These are phyloP conservation scores for Phialocephala sp. DNA, from an alignment of 2,329 filamentous ascomycete species.

Conservation along the genomic window DNA sequence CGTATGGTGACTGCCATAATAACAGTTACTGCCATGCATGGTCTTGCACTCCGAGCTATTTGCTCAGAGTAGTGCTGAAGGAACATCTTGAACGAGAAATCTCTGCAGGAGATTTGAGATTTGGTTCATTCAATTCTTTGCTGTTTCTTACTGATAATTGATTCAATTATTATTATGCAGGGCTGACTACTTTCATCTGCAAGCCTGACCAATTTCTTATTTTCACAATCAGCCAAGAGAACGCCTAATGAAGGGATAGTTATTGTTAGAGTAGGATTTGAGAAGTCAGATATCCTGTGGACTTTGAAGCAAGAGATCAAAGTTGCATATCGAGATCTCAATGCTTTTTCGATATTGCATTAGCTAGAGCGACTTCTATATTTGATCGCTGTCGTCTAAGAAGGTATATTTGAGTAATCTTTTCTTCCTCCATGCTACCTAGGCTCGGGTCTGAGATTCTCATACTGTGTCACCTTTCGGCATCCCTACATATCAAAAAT, in stretches of 20 bases:
- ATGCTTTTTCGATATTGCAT: slow-evolving; percentile 35
- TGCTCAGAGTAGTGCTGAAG: slow-evolving; percentile 37
- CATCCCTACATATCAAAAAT: slow-evolving; percentile 19
- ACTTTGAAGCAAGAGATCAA: too few relatives aligned
- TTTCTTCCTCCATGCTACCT: neutral
- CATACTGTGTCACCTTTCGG: slow-evolving; percentile 22
- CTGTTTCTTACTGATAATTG: too few relatives aligned
- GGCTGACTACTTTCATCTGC: too few relatives aligned
- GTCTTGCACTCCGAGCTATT: slow-evolving; percentile 43
- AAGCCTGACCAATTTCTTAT: too few relatives aligned
- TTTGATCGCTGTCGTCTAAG: slow-evolving; percentile 35
- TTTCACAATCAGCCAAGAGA: slow-evolving; percentile 40
- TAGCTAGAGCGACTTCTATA: slow-evolving; percentile 50
- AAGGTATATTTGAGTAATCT: slow-evolving; percentile 17
- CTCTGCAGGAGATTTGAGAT: too few relatives aligned
- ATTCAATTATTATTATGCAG: too few relatives aligned
- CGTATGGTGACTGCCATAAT: slow-evolving; percentile 43
- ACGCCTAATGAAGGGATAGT: slow-evolving; percentile 47
- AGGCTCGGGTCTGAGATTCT: slow-evolving; percentile 21
- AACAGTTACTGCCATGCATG: slow-evolving; percentile 46
- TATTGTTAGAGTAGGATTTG: slow-evolving; percentile 47
- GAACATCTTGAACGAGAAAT: slow-evolving; percentile 11
- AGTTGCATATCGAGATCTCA: too few relatives aligned
- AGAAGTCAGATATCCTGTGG: too few relatives aligned
- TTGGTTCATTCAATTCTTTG: too few relatives aligned